Conservation (phyloP, 768 basidiomycete species). For the Rubroboletus satanas region DNA sequence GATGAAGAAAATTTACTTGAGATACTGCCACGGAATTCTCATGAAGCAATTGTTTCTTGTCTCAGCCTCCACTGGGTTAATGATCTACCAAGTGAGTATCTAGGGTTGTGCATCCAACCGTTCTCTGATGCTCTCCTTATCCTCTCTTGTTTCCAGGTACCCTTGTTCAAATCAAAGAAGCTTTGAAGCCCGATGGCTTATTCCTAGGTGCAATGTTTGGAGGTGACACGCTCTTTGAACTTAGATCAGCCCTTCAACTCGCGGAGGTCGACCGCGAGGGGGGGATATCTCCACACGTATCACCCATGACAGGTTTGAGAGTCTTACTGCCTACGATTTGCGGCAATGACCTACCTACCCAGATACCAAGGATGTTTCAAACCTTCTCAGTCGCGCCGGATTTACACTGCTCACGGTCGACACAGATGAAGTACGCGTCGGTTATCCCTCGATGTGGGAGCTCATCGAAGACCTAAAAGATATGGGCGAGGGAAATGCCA, state of each 20-base stretch:
- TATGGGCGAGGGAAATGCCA: conserved; percentile 96
- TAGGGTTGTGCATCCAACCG: not conserved
- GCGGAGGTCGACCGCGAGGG: conserved; percentile 94
- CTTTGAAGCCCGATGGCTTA: conserved; percentile 84
- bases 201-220: conserved; percentile 95
- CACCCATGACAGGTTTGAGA: conserved; percentile 89
- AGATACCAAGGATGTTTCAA: conserved; percentile 94
- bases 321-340: not conserved
- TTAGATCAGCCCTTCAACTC: conserved; percentile 90
- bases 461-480: conserved; percentile 88
- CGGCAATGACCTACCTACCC: conserved; percentile 5
- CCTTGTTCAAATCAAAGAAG: conserved; percentile 82
- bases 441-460: conserved; percentile 95
- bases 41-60: conserved; percentile 91
- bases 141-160: conserved; percentile 46
- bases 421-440: conserved; percentile 85
- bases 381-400: conserved; percentile 87
- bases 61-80: conserved; percentile 96
- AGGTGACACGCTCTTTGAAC: conserved; percentile 93
- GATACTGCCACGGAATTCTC: conserved; percentile 62
- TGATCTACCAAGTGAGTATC: conserved; percentile 78
- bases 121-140: not conserved
- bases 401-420: conserved; percentile 94
- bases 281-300: conserved; percentile 93
- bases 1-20: conserved; percentile 82